Percentiles rank a stretch among this genome's conserved stretches.
Evolutionary conservation across 2,329 filamentous ascomycete species (phyloP).

Genomic region (Penicillium capsulatum): DNA sequence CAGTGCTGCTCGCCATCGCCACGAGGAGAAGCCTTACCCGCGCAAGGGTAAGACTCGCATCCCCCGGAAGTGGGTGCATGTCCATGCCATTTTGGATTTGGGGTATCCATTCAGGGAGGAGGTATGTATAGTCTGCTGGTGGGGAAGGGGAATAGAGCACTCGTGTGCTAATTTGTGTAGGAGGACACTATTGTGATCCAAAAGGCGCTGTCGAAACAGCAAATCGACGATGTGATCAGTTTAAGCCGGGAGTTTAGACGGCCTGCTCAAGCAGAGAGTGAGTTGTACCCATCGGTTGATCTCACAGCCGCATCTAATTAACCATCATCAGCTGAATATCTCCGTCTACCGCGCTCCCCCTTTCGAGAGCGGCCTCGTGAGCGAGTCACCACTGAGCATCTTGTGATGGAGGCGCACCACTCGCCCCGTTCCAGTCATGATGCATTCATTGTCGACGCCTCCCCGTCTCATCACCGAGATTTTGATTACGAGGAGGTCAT

Average conservation of each 20-base stretch:
- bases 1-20: conserved; percentile 30
- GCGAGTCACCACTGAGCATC: conserved; percentile 23
- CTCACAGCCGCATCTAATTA: conserved; percentile 4
- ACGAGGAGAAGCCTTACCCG: conserved; percentile 54
- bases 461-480: conserved; percentile 27
- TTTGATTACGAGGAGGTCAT: conserved; percentile 27
- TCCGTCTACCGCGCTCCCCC: conserved; percentile 21
- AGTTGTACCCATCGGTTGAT: conserved; percentile 8
- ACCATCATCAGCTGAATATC: conserved; percentile 21
- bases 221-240: conserved; percentile 85
- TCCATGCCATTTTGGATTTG: conserved; percentile 74
- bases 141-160: too few relatives aligned
- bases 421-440: conserved; percentile 29
- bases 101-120: conserved; percentile 85
- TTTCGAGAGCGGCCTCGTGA: conserved; percentile 24
- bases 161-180: conserved; percentile 45
- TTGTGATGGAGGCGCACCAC: conserved; percentile 22
- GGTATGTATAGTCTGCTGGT: conserved; percentile 47
- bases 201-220: conserved; percentile 79
- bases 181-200: conserved; percentile 76
- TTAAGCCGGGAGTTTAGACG: conserved; percentile 62
- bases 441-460: conserved; percentile 32
- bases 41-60: conserved; percentile 88
- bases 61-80: conserved; percentile 73
- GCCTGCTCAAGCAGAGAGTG: conserved; percentile 29